Evolutionary conservation across 2,329 filamentous ascomycete genomes (phyloP), one percentile per base, ranked within the genome.

Genomic region (Teratosphaeria destructans): DNA sequence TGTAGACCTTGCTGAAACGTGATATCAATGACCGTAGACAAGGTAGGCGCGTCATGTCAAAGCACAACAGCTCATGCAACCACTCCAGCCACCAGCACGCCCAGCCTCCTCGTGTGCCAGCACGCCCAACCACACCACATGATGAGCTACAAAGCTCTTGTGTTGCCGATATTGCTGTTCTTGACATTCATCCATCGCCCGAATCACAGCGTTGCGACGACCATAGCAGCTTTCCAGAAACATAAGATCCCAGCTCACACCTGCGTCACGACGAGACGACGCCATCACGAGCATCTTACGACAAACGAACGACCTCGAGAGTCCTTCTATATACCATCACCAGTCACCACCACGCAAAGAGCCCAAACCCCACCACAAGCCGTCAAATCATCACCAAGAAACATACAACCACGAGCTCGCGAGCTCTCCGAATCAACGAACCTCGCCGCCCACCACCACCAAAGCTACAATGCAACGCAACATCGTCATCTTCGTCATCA

Each of bases 401-500:
- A 16, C 7, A 16, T n/a, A 19, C 43, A 49, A 27, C 26, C 19
- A 54, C 23, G 23, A 54, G 53, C 53, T 54, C 34, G 7, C 19
- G 23, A 54, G 53, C 53, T 54, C 19, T 12, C n/a, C n/a, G 37
- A 43, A 23, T 43, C 37, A 43, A n/a, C 37, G 5, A 43, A 10
- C 37, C 16, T 26, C 14, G 5, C 26, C 27, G 10, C 19, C 27
- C 3, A 16, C 10, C 53, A 11, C 12, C 53, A n/a, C 26, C 12
- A 23, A 57, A 59, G 55, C 61, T 63, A 76, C 56, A 54, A 80
- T 80, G 78, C 72, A 78, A 70, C 76, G 77, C 71, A 80, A 80
- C 71, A 72, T 80, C 64, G 77, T 78, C 72, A 78, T 80, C 72
- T 78, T 78, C 71, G 71, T 79, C 66, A 80, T 80, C 70, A 76